Base-by-base conservation (phyloP, 257 asterid species). In the Primulina huaijiensis region DNA sequence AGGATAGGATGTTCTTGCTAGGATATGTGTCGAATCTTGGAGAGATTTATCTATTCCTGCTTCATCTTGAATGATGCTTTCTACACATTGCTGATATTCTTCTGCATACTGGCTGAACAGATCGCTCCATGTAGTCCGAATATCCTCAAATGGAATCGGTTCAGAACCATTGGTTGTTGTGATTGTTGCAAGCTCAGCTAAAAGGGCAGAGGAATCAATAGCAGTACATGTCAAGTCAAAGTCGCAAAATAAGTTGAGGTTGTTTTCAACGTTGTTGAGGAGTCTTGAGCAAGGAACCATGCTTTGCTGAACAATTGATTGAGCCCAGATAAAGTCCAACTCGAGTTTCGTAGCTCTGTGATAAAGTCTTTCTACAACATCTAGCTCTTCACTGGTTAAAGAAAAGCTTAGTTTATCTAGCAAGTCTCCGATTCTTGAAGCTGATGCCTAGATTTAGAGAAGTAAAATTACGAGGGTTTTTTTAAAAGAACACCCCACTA, bases 331-430 rank as follows among this genome's bases (percentile, higher is more conserved):
- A 84, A 87, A 87, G 29, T 85, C 87, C 69, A 85, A 62, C 78
- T 82, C 84, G 12, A 84, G 90, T 61, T 77, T 82, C 90, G 85
- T 79, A 30, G 90, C 87, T 80, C 81, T 87, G 65, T 74, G 84
- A 79, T 85, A 87, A 34, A 87, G 86, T 83, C 83, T 78, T 78
- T 87, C 93, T 29, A 87, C 88, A 53, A 85, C 84, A 59, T 81
- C 82, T 27, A 87, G 80, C 64, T 87, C 93, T 78, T 85, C 93
- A 55, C 93, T 88, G 6, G 93, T 87, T 83, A 87, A 85, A 63
- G 77, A 79, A 68, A 87, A 57, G 66, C 90, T 77, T 62, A 87
- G 71, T 76, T 87, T 87, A 70, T 87, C 90, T 68, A 87, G 81
- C 77, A 85, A 74, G 75, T 85, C 93, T 77, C 83, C 90, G 33